Conservation (phyloP, 1,139 yeast genomes). For the Candida anutae region DNA sequence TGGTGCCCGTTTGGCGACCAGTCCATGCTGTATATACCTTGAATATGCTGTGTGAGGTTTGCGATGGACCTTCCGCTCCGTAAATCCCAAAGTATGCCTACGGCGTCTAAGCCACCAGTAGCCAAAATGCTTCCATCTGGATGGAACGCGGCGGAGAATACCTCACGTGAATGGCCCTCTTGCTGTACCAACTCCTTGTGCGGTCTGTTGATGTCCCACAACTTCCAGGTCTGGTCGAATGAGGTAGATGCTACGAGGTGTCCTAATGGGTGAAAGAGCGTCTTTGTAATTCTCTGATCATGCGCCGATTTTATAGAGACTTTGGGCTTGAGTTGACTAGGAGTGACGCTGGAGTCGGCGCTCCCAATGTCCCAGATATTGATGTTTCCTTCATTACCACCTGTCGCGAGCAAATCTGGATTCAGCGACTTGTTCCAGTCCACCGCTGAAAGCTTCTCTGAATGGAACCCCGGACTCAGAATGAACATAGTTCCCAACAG, state of each 20-base stretch:
- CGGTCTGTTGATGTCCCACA: conserved; percentile 62
- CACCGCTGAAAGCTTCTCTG: conserved; percentile 63
- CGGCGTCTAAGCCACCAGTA: conserved; percentile 75
- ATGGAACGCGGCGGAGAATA: conserved; percentile 58
- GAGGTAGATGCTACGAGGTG: conserved; percentile 61
- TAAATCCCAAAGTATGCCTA: conserved; percentile 77
- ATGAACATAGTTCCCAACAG: conserved; percentile 24
- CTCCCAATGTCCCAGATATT: conserved; percentile 33
- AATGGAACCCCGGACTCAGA: conserved; percentile 28
- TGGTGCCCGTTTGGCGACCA: conserved; percentile 76
- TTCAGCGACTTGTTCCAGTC: conserved; percentile 43
- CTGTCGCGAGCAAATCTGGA: conserved; percentile 30
- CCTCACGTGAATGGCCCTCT: conserved; percentile 82
- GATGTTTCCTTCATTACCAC: conserved; percentile 62
- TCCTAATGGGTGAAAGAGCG: conserved; percentile 61
- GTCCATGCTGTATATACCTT: conserved; percentile 62
- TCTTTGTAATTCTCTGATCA: conserved; percentile 51
- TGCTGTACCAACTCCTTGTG: conserved; percentile 37
- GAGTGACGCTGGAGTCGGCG: conserved; percentile 3
- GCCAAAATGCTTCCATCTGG: conserved; percentile 72
- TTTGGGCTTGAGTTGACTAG: conserved; percentile 12
- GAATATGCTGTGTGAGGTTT: conserved; percentile 57
- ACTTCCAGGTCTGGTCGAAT: conserved; percentile 80
- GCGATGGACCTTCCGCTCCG: conserved; percentile 66
- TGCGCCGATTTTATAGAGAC: conserved; percentile 30